Evolutionary conservation across 345 rosid species (phyloP).

Genomic region (Psidium friedrichsthalianum): DNA sequence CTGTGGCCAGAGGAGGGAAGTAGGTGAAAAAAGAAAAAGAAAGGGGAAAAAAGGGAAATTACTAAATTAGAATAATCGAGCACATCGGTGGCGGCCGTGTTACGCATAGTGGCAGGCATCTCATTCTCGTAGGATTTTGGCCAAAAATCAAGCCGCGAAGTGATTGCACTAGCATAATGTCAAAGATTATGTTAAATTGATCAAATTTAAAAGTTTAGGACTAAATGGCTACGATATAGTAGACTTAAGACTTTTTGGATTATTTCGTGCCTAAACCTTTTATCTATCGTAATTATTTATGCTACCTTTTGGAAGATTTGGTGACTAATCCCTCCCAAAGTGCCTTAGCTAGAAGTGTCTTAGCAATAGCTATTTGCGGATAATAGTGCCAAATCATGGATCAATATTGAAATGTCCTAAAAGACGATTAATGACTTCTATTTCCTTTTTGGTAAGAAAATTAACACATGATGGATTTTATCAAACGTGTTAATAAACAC

Average conservation of each 20-base stretch:
- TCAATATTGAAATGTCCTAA: background rate
- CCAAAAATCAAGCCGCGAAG: background rate
- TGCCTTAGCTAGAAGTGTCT: background rate
- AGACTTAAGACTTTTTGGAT: background rate
- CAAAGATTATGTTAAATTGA: background rate
- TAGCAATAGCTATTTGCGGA: background rate
- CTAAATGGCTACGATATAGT: fast-evolving
- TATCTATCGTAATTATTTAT: background rate
- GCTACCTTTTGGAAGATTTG: background rate
- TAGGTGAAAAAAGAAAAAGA: no score
- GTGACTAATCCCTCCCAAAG: background rate
- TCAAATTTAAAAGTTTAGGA: background rate
- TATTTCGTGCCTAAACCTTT: background rate
- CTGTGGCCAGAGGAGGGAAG: fast-evolving
- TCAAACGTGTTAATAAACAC: background rate
- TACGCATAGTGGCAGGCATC: fast-evolving
- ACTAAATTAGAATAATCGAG: background rate
- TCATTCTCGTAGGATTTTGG: fast-evolving
- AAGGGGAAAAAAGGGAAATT: background rate
- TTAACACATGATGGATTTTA: background rate
- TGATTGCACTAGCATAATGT: background rate
- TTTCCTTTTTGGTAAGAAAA: background rate
- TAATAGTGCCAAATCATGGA: background rate
- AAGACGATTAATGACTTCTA: background rate
- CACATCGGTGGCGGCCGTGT: background rate